Evolutionary conservation across 2,329 filamentous ascomycete species (phyloP).

Genomic region (Venturia effusa): DNA sequence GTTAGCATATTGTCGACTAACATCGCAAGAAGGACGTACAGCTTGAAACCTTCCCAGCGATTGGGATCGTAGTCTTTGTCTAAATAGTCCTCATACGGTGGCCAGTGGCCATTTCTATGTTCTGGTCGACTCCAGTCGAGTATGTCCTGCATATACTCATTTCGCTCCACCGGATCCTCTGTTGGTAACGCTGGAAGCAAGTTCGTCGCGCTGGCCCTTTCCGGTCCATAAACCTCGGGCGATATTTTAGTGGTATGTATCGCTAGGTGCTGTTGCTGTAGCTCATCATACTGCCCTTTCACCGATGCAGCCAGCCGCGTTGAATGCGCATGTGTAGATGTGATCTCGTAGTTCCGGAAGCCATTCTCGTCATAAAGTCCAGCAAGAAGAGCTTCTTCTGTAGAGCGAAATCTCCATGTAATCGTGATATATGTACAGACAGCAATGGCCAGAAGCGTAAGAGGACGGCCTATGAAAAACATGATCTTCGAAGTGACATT

Average conservation of each 20-base stretch:
- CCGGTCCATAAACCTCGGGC: neutral
- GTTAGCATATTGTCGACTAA: neutral
- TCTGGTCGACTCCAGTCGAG: constrained; percentile 29
- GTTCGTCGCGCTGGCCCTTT: neutral
- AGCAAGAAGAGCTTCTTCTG: neutral
- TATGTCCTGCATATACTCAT: constrained; percentile 30
- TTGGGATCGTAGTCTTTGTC: constrained; percentile 36
- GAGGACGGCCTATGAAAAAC: constrained; percentile 6
- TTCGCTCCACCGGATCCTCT: constrained; percentile 10
- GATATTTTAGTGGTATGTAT: neutral
- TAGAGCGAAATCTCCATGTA: constrained; percentile 4
- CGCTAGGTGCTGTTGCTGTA: neutral
- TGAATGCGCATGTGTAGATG: neutral
- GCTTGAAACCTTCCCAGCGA: constrained; percentile 35
- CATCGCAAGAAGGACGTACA: constrained; percentile 17
- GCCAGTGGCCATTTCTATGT: constrained; percentile 30
- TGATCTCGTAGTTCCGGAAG: neutral
- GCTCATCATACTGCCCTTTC: neutral
- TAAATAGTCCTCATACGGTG: constrained; percentile 32
- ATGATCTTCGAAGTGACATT: constrained; percentile 3
- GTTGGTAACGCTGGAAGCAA: neutral
- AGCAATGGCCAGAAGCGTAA: constrained; percentile 7
- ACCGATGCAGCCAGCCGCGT: neutral
- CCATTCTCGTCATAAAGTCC: constrained; percentile 9
- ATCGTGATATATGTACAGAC: constrained; percentile 7